Conservation (phyloP, 371 early-diverging fungal genomes). For the Mucor lusitanicus region DNA sequence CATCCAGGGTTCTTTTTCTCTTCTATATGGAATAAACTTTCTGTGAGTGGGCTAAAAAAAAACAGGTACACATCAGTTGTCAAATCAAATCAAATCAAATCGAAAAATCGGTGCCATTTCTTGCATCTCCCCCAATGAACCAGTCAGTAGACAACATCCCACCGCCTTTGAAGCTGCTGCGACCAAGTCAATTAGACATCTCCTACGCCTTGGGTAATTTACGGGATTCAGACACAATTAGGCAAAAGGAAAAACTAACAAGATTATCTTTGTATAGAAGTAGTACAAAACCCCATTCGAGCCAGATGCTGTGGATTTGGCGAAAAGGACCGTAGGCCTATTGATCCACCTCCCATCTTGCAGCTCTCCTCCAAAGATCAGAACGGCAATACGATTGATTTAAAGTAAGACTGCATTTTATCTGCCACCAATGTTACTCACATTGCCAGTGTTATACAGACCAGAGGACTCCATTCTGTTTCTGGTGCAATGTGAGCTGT, state of each 20-base stretch:
- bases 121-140: not conserved
- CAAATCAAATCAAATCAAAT: not conserved
- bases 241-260: not conserved
- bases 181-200: conserved; percentile 9
- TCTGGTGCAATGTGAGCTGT: conserved; percentile 30
- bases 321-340: conserved; percentile 34
- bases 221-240: not conserved
- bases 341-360: conserved; percentile 39
- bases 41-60: not conserved
- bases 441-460: conserved; percentile 4
- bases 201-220: conserved; percentile 11
- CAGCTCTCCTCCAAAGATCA: conserved; percentile 30
- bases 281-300: conserved; percentile 61
- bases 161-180: conserved; percentile 11
- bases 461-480: conserved; percentile 28
- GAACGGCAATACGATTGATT: conserved; percentile 13
- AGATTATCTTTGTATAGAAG: conserved; percentile 2
- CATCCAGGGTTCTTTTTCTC: too few species aligned
- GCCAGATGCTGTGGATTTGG: conserved; percentile 63
- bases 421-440: conserved; percentile 4
- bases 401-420: conserved; percentile 6
- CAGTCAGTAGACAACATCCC: conserved; percentile 7
- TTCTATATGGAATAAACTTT: too few species aligned
- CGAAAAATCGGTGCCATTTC: not conserved
- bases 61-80: not conserved